Conservation (phyloP, 2,329 filamentous ascomycete genomes). For the Parasarocladium wereldwijsianum region DNA sequence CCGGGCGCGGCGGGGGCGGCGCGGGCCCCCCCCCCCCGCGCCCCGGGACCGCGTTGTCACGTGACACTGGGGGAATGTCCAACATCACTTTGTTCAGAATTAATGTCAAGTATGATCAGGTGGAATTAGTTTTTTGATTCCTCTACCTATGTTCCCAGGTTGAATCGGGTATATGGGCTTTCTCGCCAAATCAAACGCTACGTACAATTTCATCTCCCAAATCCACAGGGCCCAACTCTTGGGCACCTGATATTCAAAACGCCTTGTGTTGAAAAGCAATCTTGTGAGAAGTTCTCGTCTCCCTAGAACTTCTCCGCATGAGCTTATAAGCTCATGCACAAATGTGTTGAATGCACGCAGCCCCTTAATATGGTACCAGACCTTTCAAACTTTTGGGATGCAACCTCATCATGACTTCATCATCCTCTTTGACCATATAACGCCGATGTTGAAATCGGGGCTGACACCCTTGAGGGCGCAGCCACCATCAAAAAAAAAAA, state of each 20-base stretch:
- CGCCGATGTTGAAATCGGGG: constrained; percentile 47
- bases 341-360: constrained; percentile 5
- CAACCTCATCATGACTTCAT: constrained; percentile 20
- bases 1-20: too few species aligned
- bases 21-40: too few species aligned
- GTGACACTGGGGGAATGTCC: too few species aligned
- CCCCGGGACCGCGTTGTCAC: too few species aligned
- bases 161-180: constrained; percentile 9
- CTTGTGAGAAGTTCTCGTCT: not conserved
- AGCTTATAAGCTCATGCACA: constrained; percentile 2
- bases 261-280: constrained; percentile 8
- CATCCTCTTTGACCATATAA: constrained; percentile 25
- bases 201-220: constrained; percentile 5
- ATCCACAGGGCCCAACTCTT: constrained; percentile 1
- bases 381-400: constrained; percentile 21
- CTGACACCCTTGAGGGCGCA: constrained; percentile 20
- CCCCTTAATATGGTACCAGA: constrained; percentile 9
- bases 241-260: constrained; percentile 5
- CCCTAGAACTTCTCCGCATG: not conserved
- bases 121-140: constrained; percentile 3
- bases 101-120: too few species aligned
- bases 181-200: constrained; percentile 5
- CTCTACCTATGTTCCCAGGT: constrained; percentile 7
- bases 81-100: too few species aligned
- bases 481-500: constrained; percentile 14